phyloP scores from a whole-genome alignment of 805 yeast genomes.

The Blastobotrys peoriensis region DNA sequence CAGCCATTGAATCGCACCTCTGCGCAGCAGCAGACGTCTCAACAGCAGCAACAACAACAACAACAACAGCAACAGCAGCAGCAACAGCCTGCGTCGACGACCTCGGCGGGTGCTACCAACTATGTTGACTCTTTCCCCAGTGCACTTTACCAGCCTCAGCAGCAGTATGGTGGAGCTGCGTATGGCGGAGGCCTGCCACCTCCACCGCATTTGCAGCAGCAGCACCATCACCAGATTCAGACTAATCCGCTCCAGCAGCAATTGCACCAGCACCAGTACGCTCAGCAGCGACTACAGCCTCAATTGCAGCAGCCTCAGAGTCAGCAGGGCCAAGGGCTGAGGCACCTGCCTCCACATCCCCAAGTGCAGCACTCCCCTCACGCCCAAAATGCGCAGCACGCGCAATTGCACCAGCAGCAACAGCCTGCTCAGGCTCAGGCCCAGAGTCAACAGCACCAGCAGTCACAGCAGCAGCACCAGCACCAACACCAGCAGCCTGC shows the following conservation, averaged over 20 bases:
- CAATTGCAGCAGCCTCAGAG: conserved; percentile 15
- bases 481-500: conserved; percentile 11
- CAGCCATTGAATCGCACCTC: background rate
- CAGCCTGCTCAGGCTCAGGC: conserved; percentile 14
- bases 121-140: background rate
- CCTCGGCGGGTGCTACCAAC: background rate
- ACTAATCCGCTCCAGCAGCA: conserved; percentile 19
- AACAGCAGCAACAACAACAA: too few relatives aligned
- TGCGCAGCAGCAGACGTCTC: conserved; percentile 2
- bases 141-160: background rate
- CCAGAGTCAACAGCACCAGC: conserved; percentile 9
- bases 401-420: conserved; percentile 14
- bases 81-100: conserved; percentile 5
- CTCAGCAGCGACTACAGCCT: conserved; percentile 10
- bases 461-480: conserved; percentile 16
- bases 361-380: background rate
- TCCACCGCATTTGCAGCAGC: background rate
- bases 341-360: background rate
- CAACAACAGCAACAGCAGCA: conserved; percentile 11
- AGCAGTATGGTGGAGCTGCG: background rate
- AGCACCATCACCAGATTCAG: background rate
- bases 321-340: conserved; percentile 7
- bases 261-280: conserved; percentile 19
- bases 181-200: conserved; percentile 1
- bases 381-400: conserved; percentile 16